Percentiles rank a stretch among this genome's conserved stretches.
Evolutionary conservation across 106 monocot genomes (phyloP).

Genomic region (Amphibolis antarctica): DNA sequence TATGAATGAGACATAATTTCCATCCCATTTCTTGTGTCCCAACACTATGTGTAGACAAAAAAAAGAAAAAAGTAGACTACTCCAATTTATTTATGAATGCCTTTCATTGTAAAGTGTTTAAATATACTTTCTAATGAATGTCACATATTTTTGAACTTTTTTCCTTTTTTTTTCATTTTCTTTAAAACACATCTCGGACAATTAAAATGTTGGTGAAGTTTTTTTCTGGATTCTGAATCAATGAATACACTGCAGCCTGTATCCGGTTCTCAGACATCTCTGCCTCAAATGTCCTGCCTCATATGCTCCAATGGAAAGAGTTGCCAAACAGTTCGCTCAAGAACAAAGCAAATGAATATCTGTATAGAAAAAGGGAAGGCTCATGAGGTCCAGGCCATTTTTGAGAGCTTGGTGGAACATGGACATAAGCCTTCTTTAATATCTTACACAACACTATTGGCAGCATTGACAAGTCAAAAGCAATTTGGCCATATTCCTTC

Average conservation of each 20-base stretch:
- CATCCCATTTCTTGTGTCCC: too few species aligned
- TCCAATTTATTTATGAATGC: too few species aligned
- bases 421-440: constrained; percentile 75
- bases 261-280: constrained; percentile 12
- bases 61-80: too few species aligned
- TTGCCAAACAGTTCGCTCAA: constrained; percentile 49
- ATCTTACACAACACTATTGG: constrained; percentile 70
- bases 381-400: constrained; percentile 44
- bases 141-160: too few species aligned
- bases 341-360: constrained; percentile 62
- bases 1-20: too few species aligned
- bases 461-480: constrained; percentile 58
- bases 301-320: constrained; percentile 48
- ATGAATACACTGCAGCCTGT: neutral
- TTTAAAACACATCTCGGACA: neutral
- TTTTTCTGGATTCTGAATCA: constrained; percentile 1
- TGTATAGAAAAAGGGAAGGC: constrained; percentile 51
- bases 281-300: constrained; percentile 15
- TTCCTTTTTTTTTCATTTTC: neutral
- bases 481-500: constrained; percentile 45
- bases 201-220: neutral
- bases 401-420: constrained; percentile 39
- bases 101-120: too few species aligned
- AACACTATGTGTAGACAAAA: too few species aligned
- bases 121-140: too few species aligned